Evolutionary conservation across 805 yeast genomes (phyloP).

Genomic region (Trichomonascus vanleenenianus): DNA sequence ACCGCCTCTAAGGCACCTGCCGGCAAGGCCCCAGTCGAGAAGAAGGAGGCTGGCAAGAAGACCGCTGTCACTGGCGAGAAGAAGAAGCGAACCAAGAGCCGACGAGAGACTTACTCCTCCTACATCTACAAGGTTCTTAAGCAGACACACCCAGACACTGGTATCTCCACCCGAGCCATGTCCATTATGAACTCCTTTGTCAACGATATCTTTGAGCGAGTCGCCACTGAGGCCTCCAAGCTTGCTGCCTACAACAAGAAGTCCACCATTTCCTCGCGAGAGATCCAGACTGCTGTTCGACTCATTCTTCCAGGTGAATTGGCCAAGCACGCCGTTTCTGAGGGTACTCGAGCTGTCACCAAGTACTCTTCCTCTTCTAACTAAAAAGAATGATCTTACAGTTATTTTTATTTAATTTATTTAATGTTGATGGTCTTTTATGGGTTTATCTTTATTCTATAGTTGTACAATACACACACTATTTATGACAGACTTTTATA

Average conservation of each 20-base stretch:
- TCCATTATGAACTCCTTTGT: constrained; percentile 98
- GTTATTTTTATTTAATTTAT: constrained; percentile 2
- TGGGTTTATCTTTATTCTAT: too few relatives aligned
- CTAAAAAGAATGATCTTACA: neutral
- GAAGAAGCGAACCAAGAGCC: constrained; percentile 89
- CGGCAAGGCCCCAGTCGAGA: constrained; percentile 96
- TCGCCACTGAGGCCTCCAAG: constrained; percentile 96
- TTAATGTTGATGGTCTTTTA: constrained; percentile 1
- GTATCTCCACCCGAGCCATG: constrained; percentile 98
- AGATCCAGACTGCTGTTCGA: constrained; percentile 98
- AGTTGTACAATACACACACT: too few relatives aligned
- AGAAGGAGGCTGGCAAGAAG: constrained; percentile 85
- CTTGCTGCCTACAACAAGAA: constrained; percentile 98
- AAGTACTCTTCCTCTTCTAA: constrained; percentile 66
- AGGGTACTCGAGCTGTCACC: constrained; percentile 97
- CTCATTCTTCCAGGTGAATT: constrained; percentile 97
- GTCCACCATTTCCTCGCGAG: constrained; percentile 96
- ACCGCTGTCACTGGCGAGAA: constrained; percentile 73
- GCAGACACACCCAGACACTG: constrained; percentile 99
- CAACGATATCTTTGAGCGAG: constrained; percentile 96
- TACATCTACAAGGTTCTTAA: constrained; percentile 97
- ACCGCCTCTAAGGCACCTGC: constrained; percentile 50
- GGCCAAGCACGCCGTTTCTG: constrained; percentile 97
- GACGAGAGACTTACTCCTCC: constrained; percentile 97
- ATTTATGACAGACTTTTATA: too few relatives aligned